These are phyloP conservation scores for Suillus ampliporus DNA, from an alignment of 768 basidiomycete species.

Conservation along the genomic window DNA sequence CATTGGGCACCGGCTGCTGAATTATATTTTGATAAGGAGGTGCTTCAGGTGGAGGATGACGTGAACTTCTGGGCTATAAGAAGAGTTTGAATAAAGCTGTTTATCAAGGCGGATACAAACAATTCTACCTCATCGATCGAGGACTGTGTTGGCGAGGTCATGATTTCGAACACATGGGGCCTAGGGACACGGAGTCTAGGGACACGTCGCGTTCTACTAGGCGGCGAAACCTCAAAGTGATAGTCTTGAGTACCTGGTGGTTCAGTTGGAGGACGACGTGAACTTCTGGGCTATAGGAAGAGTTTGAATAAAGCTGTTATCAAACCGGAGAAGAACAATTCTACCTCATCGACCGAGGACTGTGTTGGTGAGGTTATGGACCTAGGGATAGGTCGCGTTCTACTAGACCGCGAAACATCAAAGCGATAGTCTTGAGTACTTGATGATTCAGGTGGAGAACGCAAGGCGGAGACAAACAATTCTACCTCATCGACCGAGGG, in stretches of 20 bases:
- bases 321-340: not conserved
- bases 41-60: conserved; percentile 27
- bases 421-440: too few species aligned
- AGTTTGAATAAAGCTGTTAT: not conserved
- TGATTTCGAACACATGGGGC: conserved; percentile 11
- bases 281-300: conserved; percentile 13
- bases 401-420: too few species aligned
- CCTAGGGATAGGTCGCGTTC: too few species aligned
- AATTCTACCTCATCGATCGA: conserved; percentile 25
- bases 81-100: not conserved
- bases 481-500: too few species aligned
- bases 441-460: too few species aligned
- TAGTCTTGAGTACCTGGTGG: too few species aligned
- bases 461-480: too few species aligned
- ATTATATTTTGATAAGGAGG: conserved; percentile 19
- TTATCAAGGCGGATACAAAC: not conserved
- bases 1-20: conserved; percentile 7
- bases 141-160: conserved; percentile 7
- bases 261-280: conserved; percentile 26
- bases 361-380: too few species aligned
- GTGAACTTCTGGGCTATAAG: conserved; percentile 16
- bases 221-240: too few species aligned
- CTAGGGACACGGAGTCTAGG: conserved; percentile 9
- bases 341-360: conserved; percentile 26
- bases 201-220: not conserved